Evolutionary conservation across 2,329 filamentous ascomycete genomes (phyloP).

Genomic region (Chalaropsis thielavioides): DNA sequence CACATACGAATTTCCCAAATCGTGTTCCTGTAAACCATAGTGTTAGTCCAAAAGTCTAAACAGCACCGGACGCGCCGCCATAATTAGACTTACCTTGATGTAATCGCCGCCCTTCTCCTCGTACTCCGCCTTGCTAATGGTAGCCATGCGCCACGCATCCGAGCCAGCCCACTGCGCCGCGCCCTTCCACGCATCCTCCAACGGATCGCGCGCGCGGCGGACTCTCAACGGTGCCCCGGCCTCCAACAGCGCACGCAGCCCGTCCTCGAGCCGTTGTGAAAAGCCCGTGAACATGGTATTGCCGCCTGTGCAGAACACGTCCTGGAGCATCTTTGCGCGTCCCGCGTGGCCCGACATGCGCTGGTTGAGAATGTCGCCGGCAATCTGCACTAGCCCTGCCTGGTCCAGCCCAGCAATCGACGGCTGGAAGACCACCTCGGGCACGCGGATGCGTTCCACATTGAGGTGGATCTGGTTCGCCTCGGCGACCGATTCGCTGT

Average conservation of each 20-base stretch:
- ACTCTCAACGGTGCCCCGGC: slow-evolving; percentile 52
- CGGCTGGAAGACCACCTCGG: slow-evolving; percentile 85
- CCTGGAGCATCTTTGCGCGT: slow-evolving; percentile 58
- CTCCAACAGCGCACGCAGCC: slow-evolving; percentile 59
- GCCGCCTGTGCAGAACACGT: slow-evolving; percentile 91
- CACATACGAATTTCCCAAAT: slow-evolving; percentile 47
- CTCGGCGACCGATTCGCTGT: slow-evolving; percentile 63
- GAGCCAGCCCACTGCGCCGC: slow-evolving; percentile 70
- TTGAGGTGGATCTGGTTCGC: slow-evolving; percentile 87
- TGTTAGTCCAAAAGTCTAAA: slow-evolving; percentile 3
- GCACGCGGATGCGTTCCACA: slow-evolving; percentile 86
- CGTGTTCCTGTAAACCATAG: slow-evolving; percentile 39
- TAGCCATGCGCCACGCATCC: slow-evolving; percentile 44
- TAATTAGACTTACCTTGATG: slow-evolving; percentile 50
- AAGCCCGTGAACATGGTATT: slow-evolving; percentile 78
- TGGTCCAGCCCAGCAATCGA: slow-evolving; percentile 87
- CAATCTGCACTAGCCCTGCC: slow-evolving; percentile 83
- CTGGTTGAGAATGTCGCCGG: slow-evolving; percentile 75
- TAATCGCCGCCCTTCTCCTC: slow-evolving; percentile 87
- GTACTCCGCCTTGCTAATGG: slow-evolving; percentile 70
- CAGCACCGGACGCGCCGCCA: slow-evolving; percentile 3
- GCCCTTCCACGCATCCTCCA: slow-evolving; percentile 86
- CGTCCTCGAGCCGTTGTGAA: slow-evolving; percentile 62
- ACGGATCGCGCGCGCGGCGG: slow-evolving; percentile 57
- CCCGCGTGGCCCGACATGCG: slow-evolving; percentile 47